Base-by-base conservation (phyloP, 2,329 filamentous ascomycete genomes). In the Ceratocystiopsis sp. region DNA sequence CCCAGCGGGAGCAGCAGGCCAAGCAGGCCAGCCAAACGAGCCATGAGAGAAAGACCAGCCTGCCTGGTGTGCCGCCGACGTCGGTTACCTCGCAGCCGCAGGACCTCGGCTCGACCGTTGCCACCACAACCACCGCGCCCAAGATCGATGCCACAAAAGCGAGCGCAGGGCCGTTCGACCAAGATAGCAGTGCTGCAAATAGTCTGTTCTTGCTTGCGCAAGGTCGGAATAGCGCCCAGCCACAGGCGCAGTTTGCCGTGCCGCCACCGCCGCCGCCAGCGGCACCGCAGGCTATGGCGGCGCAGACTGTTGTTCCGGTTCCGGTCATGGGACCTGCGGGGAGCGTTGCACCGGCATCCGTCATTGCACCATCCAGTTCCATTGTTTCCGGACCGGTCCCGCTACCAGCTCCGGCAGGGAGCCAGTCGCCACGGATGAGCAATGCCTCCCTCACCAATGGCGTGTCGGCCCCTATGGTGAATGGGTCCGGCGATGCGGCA, bases 111-210 rank as follows among this genome's bases (percentile, higher is more conserved):
- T 29, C 25, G 25, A 10, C 25, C 25, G 25, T 29, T 29, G 25
- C 10, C 25, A 29, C 25, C 25, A 9, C 25, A 9, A 11, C 25
- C 2, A 2, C 25, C 9, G 6, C 10, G 25, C 25, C 25, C 2
- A 29, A 29, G 25, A 29, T 29, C 25, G 25, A 29, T 11, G 25
- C 25, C 25, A 29, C 61, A 14, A 75, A 69, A 53, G 62, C 69
- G 12, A 57, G 66, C 1, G 61, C 71, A 0, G 80, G 84, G 43
- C 73, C 79, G 5, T 93, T 86, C 55, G 81, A 87, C 46, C 85
- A 93, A 61, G 89, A 94, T 42, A 93, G 89, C 53, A 89, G 94
- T 63, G 91, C 89, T 37, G 91, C 89, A 42, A 96, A 95, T 57
- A 87, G 91, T 29, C 69, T 98, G 1, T 93, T 85, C 54, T 80